Conservation (phyloP, 305 asterid genomes). For the Petunia hybrid region DNA sequence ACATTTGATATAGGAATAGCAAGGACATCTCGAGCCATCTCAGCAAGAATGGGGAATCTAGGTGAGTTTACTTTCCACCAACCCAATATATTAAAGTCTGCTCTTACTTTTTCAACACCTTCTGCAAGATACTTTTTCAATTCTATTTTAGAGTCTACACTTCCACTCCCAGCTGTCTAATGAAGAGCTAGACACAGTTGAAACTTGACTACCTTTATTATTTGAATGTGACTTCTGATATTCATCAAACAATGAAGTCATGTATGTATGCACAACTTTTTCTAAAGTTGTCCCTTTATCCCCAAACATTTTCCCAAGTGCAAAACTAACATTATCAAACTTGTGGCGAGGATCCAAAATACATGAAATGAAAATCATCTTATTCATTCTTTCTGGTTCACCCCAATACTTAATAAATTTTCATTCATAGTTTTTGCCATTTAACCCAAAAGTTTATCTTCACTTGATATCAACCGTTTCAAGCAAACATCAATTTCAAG, state of each 20-base stretch:
- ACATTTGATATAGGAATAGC: no score
- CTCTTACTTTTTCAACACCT: neutral
- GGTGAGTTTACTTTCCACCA: conserved; percentile 31
- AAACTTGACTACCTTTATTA: no score
- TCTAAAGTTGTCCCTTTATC: neutral
- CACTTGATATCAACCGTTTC: neutral
- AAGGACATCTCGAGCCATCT: conserved; percentile 23
- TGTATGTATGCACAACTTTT: neutral
- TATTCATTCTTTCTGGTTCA: neutral
- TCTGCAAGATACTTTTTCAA: neutral
- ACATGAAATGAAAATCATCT: neutral
- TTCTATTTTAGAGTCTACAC: neutral
- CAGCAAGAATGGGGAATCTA: neutral
- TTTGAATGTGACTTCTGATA: no score
- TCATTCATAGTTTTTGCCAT: neutral
- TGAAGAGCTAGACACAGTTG: no score
- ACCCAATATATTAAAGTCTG: neutral
- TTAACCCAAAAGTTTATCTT: neutral
- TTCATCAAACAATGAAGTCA: neutral
- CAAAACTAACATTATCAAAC: neutral
- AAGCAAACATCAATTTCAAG: neutral
- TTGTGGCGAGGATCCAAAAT: conserved; percentile 23
- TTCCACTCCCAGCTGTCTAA: neutral
- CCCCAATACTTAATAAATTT: conserved; percentile 30
- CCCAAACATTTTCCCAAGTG: neutral